Evolutionary conservation across 2,329 filamentous ascomycete species (phyloP).

Genomic region (Leptographium procerum): DNA sequence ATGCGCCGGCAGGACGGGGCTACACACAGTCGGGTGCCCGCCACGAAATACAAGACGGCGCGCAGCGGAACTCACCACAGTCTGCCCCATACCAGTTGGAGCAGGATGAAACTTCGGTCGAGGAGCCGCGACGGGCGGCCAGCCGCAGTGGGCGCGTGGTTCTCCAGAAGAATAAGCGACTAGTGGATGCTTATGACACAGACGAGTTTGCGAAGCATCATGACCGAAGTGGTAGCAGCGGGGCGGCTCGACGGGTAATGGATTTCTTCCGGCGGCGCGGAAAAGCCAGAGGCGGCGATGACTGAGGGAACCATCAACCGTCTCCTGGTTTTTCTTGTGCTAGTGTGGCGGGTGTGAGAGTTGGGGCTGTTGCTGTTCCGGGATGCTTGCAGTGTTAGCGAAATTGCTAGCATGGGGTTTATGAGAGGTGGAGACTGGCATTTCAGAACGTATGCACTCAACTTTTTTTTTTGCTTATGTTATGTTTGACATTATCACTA

Average conservation of each 20-base stretch:
- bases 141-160: conserved; percentile 33
- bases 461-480: background rate
- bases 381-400: background rate
- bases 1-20: background rate
- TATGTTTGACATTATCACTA: background rate
- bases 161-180: conserved; percentile 77
- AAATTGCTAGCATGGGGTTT: background rate
- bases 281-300: conserved; percentile 55
- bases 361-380: background rate
- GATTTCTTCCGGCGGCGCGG: conserved; percentile 90
- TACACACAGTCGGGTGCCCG: conserved; percentile 14
- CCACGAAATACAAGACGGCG: conserved; percentile 27
- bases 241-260: conserved; percentile 87
- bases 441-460: background rate
- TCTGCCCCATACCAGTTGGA: conserved; percentile 33
- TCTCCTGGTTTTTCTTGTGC: background rate
- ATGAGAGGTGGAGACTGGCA: background rate
- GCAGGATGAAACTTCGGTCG: conserved; percentile 30
- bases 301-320: conserved; percentile 22
- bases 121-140: conserved; percentile 27
- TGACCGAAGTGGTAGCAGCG: conserved; percentile 70
- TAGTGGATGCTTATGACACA: conserved; percentile 78
- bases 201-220: conserved; percentile 47
- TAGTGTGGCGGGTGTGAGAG: background rate
- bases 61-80: conserved; percentile 28